phyloP scores from a whole-genome alignment of 2,329 filamentous ascomycete species.

The Dothistroma septosporum region DNA sequence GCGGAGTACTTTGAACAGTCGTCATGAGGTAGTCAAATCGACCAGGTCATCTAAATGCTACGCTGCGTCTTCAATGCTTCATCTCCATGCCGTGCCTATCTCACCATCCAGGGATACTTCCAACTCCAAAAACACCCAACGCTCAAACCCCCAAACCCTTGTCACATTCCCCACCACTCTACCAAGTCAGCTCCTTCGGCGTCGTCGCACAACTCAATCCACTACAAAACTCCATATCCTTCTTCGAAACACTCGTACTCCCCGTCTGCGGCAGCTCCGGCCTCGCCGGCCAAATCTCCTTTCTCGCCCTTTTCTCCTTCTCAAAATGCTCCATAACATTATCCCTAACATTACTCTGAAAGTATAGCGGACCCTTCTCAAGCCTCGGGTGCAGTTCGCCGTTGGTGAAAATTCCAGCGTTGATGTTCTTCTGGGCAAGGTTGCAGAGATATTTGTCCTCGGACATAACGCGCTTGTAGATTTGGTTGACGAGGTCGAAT shows the following conservation, averaged over 20 bases:
- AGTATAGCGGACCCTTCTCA: conserved; percentile 56
- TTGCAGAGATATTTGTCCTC: conserved; percentile 63
- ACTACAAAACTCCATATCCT: conserved; percentile 31
- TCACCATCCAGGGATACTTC: neutral
- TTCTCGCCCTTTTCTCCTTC: conserved; percentile 43
- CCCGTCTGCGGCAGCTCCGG: conserved; percentile 32
- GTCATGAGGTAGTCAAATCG: neutral
- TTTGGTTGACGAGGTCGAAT: conserved; percentile 54
- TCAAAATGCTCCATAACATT: conserved; percentile 46
- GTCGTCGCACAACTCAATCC: conserved; percentile 24
- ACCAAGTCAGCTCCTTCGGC: conserved; percentile 31
- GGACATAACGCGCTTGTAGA: conserved; percentile 61
- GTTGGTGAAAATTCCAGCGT: conserved; percentile 58
- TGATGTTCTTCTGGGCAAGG: conserved; percentile 57
- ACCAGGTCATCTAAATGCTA: neutral
- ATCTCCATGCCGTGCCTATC: neutral
- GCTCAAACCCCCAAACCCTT: neutral
- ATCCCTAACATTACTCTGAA: conserved; percentile 52
- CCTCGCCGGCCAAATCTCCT: conserved; percentile 53
- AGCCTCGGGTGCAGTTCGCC: conserved; percentile 59
- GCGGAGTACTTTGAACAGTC: no score
- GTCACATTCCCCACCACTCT: neutral
- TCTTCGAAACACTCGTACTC: conserved; percentile 16
- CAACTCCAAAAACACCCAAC: neutral
- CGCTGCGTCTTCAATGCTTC: neutral